Evolutionary conservation across 192 early-diverging fungal genomes (phyloP).

Genomic region (Coemansia sp.): DNA sequence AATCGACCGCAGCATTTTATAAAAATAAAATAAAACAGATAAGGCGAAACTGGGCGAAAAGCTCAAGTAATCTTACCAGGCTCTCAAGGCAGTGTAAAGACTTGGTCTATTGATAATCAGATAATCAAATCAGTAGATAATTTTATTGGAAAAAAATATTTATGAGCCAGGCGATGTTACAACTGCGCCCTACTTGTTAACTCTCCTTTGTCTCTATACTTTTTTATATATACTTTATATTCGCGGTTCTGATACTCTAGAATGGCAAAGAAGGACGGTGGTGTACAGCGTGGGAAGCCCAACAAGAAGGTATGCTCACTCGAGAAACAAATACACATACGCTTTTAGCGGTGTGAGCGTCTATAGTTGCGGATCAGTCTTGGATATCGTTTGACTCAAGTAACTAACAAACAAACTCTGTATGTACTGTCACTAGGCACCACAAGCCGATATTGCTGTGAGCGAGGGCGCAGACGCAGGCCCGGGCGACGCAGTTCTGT

Average conservation of each 20-base stretch:
- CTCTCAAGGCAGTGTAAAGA: background rate
- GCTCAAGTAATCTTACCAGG: background rate
- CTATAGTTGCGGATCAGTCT: background rate
- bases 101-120: background rate
- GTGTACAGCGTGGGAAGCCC: constrained; percentile 14
- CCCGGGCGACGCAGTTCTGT: constrained; percentile 30
- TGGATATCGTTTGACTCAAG: background rate
- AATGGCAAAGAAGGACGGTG: constrained; percentile 25
- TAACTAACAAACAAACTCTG: background rate
- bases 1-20: constrained; percentile 11
- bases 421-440: background rate
- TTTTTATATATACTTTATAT: background rate
- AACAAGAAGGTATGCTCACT: constrained; percentile 8
- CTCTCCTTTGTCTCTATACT: background rate
- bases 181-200: background rate
- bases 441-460: background rate
- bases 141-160: constrained; percentile 13
- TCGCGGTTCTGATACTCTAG: background rate
- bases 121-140: constrained; percentile 5
- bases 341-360: too few species aligned
- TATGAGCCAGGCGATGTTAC: background rate
- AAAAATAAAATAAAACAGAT: background rate
- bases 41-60: background rate
- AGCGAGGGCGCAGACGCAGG: background rate
- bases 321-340: background rate